Percentiles rank a stretch among this genome's conserved stretches.
These are phyloP conservation scores for Aureobasidium subglaciale DNA, from an alignment of 2,329 filamentous ascomycete species.

Conservation along the genomic window DNA sequence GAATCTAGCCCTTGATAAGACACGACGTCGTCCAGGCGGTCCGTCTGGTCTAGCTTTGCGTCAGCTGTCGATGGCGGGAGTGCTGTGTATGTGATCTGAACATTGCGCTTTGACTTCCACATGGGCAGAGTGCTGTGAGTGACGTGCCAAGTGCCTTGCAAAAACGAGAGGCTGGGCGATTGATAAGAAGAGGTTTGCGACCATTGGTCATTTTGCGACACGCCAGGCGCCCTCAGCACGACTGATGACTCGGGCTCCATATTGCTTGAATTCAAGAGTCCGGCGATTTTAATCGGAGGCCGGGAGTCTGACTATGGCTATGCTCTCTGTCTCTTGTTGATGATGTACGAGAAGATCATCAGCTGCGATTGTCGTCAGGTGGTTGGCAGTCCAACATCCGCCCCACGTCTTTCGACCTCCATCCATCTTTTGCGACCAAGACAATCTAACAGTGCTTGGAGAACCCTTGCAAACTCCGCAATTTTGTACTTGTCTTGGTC, in stretches of 20 bases:
- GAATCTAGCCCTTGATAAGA: slow-evolving; percentile 54
- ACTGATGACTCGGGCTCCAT: slow-evolving; percentile 9
- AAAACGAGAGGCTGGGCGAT: slow-evolving; percentile 50
- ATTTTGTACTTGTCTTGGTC: not conserved
- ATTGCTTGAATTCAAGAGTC: not conserved
- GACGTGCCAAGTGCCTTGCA: slow-evolving; percentile 63
- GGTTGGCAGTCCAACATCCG: slow-evolving; percentile 8
- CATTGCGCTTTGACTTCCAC: slow-evolving; percentile 75
- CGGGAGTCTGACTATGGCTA: not conserved
- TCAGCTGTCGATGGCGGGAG: slow-evolving; percentile 35
- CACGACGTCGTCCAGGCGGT: slow-evolving; percentile 64
- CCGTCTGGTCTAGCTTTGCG: slow-evolving; percentile 29
- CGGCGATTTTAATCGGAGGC: not conserved
- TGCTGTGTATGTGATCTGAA: slow-evolving; percentile 66
- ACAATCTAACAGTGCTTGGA: slow-evolving; percentile 2
- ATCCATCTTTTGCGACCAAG: slow-evolving; percentile 10
- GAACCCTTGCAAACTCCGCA: slow-evolving; percentile 6
- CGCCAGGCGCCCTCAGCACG: slow-evolving; percentile 39
- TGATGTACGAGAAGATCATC: slow-evolving; percentile 5
- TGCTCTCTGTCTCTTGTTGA: slow-evolving; percentile 6
- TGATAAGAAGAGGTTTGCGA: slow-evolving; percentile 27
- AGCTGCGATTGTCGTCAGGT: slow-evolving; percentile 3
- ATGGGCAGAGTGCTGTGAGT: slow-evolving; percentile 70
- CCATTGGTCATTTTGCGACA: slow-evolving; percentile 15
- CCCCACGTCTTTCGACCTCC: slow-evolving; percentile 5